Base-by-base conservation (phyloP, 345 rosid genomes). In the Capsella bursapastoris region DNA sequence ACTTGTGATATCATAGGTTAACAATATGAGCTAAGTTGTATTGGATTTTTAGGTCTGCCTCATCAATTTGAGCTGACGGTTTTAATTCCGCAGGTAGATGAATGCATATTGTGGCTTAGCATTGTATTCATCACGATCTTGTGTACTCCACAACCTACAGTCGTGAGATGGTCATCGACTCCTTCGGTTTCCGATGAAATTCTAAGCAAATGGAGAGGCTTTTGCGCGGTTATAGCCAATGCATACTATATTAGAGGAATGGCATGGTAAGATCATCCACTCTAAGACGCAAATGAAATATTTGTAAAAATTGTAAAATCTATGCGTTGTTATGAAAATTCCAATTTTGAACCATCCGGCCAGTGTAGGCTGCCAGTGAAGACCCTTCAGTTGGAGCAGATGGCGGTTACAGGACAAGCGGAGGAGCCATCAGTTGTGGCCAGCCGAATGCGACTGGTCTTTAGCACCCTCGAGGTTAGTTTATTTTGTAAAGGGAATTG, bases 391-490 rank as follows among this genome's bases (percentile, higher is more conserved):
- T 66, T 93, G 67, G 98, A 93, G 81, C 97, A 93, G 76, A 88
- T 91, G 98, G 98, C 97, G 3, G 96, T 87, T 44, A 81, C 77
- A 34, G 97, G 96, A 53, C 60, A 53, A 38, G 83, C 92, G 14
- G 98, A 93, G 83, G 94, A 93, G 79, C 88, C 98, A 3, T 91
- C 97, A 0, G 86, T 93, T 73, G 97, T 93, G 51, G 97, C 97
- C 15, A 87, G 94, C 79, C 74, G 94, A 71, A 93, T 91, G 98
- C 81, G 84, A 76, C 68, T 93, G 60, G 92, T 91, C 67, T 88
- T 91, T 64, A 88, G 92, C 85, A 93, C 97, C 4, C 97, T 93
- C 27, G 97, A 93, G 96, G 98, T 90, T 43, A 71, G 88, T 40
- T 40, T 10, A 3, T 11, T 40, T 9, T 40, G 4, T 40, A 9